Evolutionary conservation across 108 stramenopile genomes (phyloP).

Genomic region (Skeletonema costatum): DNA sequence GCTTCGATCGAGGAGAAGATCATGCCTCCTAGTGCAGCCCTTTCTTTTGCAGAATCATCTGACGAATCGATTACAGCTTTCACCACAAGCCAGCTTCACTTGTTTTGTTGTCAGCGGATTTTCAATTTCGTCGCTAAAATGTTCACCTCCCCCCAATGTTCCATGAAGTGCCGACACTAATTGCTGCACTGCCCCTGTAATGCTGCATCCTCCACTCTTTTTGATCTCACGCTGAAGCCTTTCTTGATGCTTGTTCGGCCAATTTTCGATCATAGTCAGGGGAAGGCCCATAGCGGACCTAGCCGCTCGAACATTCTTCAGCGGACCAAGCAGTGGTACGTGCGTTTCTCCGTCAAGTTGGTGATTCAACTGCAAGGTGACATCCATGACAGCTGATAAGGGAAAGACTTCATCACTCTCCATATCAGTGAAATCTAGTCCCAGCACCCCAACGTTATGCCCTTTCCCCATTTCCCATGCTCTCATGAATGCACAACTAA

Average conservation of each 20-base stretch:
- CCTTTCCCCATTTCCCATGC: conserved; percentile 12
- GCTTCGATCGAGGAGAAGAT: conserved; percentile 34
- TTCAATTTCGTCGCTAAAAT: conserved; percentile 16
- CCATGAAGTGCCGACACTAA: conserved; percentile 32
- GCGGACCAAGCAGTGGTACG: conserved; percentile 27
- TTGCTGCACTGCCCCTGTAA: conserved; percentile 24
- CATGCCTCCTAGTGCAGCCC: conserved; percentile 1
- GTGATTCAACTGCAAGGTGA: conserved; percentile 25
- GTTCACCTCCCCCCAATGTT: not conserved
- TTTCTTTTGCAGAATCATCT: conserved; percentile 33
- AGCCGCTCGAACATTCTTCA: conserved; percentile 2
- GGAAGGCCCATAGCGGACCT: conserved; percentile 34
- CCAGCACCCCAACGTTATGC: conserved; percentile 13
- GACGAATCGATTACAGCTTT: conserved; percentile 18
- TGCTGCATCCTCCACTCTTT: not conserved
- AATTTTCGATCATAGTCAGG: conserved; percentile 22
- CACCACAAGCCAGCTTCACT: conserved; percentile 20
- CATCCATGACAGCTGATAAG: conserved; percentile 17
- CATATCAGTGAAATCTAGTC: conserved; percentile 32
- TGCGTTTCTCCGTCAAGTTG: conserved; percentile 41
- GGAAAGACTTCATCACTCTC: not conserved
- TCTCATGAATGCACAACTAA: conserved; percentile 17
- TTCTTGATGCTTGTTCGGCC: conserved; percentile 38
- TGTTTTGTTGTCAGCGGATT: conserved; percentile 8
- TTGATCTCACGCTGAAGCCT: conserved; percentile 24